Evolutionary conservation across 352 stramenopile species (phyloP), one percentile per base, ranked within the genome.

Genomic region (Globisporangium uncinulatum): DNA sequence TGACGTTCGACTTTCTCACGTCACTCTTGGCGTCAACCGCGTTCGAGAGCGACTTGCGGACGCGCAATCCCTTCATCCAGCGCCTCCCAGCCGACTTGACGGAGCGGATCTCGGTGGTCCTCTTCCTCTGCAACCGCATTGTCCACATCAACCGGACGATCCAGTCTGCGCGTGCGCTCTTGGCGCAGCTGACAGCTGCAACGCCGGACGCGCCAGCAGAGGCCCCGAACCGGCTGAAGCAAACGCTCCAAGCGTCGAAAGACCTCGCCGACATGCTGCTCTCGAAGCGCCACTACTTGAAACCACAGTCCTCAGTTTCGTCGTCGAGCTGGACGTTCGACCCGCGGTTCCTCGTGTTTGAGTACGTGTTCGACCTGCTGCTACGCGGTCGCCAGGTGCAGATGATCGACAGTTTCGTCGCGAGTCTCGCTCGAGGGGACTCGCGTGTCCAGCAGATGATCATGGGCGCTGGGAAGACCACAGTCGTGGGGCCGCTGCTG

Each of bases 391-490:
- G 94, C 44, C 98, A 99, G 75, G 96, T 99, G n/a, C 91, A 98
- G 63, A 97, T 99, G 74, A 97, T 99, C 15, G 90, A 98, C 58
- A 98, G 97, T 54, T 99, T 99, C 71, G 88, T 98, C 61, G 69
- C 69, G n/a, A 97, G 86, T 46, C 70, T 96, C 15, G 59, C 59
- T 7, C 70, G 69, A n/a, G 87, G 84, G 13, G 63, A 89, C 42
- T 96, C 87, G 1, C 74, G 83, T 31, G 86, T 96, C 11, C 83
- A 97, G 52, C 89, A 99, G 86, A 99, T 99, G 98, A 99, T 99
- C 74, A 99, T 99, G 98, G 98, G 98, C 21, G 97, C 96, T 4
- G 98, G 98, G 21, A 99, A 99, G 73, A 99, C 98, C 0, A 99
- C 97, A 4, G 98, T 99, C 3, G 97, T 99, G 11, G 97, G 96